phyloP scores from a whole-genome alignment of 345 rosid species.

The Salix udensis region DNA sequence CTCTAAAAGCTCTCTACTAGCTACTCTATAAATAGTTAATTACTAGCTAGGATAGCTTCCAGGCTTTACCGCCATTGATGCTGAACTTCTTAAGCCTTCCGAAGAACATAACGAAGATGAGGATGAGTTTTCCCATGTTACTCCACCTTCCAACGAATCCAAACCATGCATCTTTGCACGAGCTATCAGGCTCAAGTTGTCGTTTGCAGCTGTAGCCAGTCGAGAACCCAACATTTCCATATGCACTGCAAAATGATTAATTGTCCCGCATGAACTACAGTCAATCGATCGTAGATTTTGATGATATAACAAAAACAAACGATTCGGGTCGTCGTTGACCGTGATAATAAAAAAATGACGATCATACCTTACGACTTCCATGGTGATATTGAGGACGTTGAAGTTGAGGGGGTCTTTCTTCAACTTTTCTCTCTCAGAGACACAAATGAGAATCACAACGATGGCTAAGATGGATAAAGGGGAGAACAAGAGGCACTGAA shows the following conservation, averaged over 20 bases:
- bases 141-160: slow-evolving; percentile 66
- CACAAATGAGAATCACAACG: slow-evolving; percentile 45
- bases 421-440: slow-evolving; percentile 45
- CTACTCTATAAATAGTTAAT: neutral
- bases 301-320: too few relatives aligned
- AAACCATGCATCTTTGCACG: slow-evolving; percentile 35
- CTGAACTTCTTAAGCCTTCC: slow-evolving; percentile 53
- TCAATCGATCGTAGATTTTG: neutral
- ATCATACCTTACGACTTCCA: slow-evolving; percentile 59
- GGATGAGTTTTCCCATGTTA: slow-evolving; percentile 36
- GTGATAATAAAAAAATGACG: too few relatives aligned
- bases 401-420: slow-evolving; percentile 59
- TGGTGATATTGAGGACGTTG: slow-evolving; percentile 45
- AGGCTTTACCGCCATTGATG: slow-evolving; percentile 39
- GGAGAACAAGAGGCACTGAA: slow-evolving; percentile 28
- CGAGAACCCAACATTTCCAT: slow-evolving; percentile 67
- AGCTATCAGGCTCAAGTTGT: slow-evolving; percentile 17
- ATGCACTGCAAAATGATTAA: slow-evolving; percentile 38
- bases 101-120: slow-evolving; percentile 52
- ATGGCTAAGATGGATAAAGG: slow-evolving; percentile 43
- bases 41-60: slow-evolving; percentile 25
- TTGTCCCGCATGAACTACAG: neutral
- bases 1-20: neutral
- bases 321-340: too few relatives aligned
- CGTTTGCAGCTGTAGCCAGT: slow-evolving; percentile 55